Evolutionary conservation across 225 moss, liverwort and hornwort species (phyloP).

Genomic region (Pseudoscleropodium purum): DNA sequence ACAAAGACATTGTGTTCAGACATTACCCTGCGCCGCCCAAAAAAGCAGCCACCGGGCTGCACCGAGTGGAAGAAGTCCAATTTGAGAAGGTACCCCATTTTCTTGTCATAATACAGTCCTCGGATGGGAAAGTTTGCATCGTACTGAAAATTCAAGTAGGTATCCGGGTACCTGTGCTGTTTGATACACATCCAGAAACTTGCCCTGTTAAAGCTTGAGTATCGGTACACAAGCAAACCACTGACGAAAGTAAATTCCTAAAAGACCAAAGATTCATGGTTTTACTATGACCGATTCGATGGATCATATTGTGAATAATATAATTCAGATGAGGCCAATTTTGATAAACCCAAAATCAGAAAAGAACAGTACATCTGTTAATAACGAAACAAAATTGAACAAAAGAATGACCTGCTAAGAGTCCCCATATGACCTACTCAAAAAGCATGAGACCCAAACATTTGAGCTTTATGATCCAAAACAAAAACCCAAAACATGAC

Average conservation of each 20-base stretch:
- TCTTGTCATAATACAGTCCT: slow-evolving; percentile 94
- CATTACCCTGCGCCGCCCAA: slow-evolving; percentile 63
- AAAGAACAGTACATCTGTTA: not conserved
- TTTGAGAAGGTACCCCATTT: slow-evolving; percentile 84
- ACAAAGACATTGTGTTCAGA: not conserved
- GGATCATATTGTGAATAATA: not conserved
- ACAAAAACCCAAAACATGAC: not conserved
- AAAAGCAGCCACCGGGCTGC: slow-evolving; percentile 91
- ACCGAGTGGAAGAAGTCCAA: slow-evolving; percentile 92
- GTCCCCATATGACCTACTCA: not conserved
- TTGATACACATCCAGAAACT: slow-evolving; percentile 34
- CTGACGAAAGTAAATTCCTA: not conserved
- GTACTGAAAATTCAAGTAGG: slow-evolving; percentile 73
- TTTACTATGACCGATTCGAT: not conserved
- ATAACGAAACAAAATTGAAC: not conserved
- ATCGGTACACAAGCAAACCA: not conserved
- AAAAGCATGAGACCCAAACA: not conserved
- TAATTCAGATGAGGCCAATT: not conserved
- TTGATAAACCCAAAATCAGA: not conserved
- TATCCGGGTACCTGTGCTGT: slow-evolving; percentile 99
- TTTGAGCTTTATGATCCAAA: not conserved
- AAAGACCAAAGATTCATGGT: not conserved
- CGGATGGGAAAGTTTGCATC: slow-evolving; percentile 74
- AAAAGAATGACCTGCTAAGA: not conserved
- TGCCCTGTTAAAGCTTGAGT: slow-evolving; percentile 9